phyloP scores from a whole-genome alignment of 1,139 yeast genomes.

The Maudiozyma humilis region DNA sequence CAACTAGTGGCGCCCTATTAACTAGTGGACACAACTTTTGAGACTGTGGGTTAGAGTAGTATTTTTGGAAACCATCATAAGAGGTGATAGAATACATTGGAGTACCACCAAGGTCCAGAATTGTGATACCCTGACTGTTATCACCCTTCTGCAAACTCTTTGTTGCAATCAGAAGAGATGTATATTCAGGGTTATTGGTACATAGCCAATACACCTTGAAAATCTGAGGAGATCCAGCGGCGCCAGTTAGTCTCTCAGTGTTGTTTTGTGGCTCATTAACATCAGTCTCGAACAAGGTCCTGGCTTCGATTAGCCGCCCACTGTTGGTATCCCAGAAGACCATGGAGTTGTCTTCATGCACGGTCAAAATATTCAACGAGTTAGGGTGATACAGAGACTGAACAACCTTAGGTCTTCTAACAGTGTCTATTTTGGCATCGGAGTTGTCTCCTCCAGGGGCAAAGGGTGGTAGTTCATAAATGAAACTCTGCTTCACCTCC shows the following conservation, averaged over 20 bases:
- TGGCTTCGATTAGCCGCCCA: conserved; percentile 65
- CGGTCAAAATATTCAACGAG: conserved; percentile 74
- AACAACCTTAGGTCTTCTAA: conserved; percentile 43
- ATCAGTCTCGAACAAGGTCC: conserved; percentile 59
- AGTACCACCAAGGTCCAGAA: conserved; percentile 73
- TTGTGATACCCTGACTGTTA: conserved; percentile 49
- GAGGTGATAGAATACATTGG: conserved; percentile 75
- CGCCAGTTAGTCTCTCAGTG: conserved; percentile 3
- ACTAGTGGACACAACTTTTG: conserved; percentile 49
- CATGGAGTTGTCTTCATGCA: conserved; percentile 72
- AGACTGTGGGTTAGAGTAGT: conserved; percentile 58
- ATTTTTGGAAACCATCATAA: conserved; percentile 71
- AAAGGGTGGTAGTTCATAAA: conserved; percentile 51
- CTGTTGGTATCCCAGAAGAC: conserved; percentile 89
- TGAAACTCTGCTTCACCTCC: conserved; percentile 46
- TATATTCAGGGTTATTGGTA: conserved; percentile 70
- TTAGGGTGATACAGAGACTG: conserved; percentile 86
- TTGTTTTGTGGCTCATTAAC: conserved; percentile 45
- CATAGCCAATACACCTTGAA: conserved; percentile 57
- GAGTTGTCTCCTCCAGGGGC: conserved; percentile 53
- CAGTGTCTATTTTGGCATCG: conserved; percentile 10
- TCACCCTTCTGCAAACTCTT: conserved; percentile 36
- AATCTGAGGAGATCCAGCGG: conserved; percentile 16
- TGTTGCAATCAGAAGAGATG: conserved; percentile 65
- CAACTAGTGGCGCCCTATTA: conserved; percentile 36